Conservation (phyloP, 2,329 filamentous ascomycete species). For the Dryadomyces quercus-mongolicae region DNA sequence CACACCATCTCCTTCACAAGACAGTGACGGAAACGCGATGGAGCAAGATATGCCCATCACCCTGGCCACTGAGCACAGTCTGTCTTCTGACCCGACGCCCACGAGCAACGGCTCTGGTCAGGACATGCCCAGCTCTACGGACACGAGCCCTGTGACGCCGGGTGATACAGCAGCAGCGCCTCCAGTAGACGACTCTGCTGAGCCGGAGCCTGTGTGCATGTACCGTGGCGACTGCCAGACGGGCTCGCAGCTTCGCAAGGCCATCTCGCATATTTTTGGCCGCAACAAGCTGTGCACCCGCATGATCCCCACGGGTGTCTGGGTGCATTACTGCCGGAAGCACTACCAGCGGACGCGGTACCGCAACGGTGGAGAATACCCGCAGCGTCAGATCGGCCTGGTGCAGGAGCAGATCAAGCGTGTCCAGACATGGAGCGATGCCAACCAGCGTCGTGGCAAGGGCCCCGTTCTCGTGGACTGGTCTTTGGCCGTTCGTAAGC, state of each 20-base stretch:
- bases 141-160: too few relatives aligned
- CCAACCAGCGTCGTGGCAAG: constrained; percentile 25
- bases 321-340: constrained; percentile 69
- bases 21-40: constrained; percentile 12
- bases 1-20: constrained; percentile 15
- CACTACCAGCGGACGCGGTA: constrained; percentile 71
- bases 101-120: not conserved
- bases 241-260: constrained; percentile 53
- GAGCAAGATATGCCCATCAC: constrained; percentile 1
- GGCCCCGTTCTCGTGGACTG: constrained; percentile 42
- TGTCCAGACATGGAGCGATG: constrained; percentile 50
- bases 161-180: too few relatives aligned
- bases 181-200: not conserved
- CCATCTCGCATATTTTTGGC: constrained; percentile 71
- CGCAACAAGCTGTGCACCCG: constrained; percentile 70
- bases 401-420: constrained; percentile 49
- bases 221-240: constrained; percentile 47
- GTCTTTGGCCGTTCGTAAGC: constrained; percentile 50
- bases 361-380: constrained; percentile 49
- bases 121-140: not conserved
- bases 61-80: not conserved
- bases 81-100: not conserved
- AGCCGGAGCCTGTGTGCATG: constrained; percentile 29
- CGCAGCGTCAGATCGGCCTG: constrained; percentile 49
- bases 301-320: constrained; percentile 54